These are phyloP conservation scores for Cercophora newfieldiana DNA, from an alignment of 495 filamentous ascomycete genomes.

Conservation along the genomic window DNA sequence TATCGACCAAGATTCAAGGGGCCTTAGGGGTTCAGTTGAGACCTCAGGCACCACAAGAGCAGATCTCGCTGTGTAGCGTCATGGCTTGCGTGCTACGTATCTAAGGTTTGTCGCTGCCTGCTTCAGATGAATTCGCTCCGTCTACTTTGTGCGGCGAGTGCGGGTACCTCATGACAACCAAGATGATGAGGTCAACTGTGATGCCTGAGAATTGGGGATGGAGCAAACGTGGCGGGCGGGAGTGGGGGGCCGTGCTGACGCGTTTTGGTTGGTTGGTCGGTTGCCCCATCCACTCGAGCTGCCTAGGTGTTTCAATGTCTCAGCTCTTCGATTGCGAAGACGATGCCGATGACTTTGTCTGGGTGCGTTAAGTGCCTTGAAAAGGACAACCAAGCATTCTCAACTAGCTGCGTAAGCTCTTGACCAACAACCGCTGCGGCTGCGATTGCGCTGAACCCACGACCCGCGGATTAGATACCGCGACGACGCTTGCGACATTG, in stretches of 20 bases:
- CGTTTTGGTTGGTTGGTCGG: neutral
- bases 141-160: neutral
- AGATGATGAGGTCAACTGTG: neutral
- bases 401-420: neutral
- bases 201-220: neutral
- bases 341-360: neutral
- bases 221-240: constrained; percentile 1
- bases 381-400: constrained; percentile 5
- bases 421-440: neutral
- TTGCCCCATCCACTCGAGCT: neutral
- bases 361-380: neutral
- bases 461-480: neutral
- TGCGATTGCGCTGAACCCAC: neutral
- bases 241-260: neutral
- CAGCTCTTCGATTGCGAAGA: constrained; percentile 3
- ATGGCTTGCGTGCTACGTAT: neutral
- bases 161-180: too few relatives aligned
- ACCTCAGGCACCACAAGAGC: neutral
- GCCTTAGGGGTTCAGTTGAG: neutral
- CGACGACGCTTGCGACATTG: neutral
- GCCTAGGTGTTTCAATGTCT: constrained; percentile 6
- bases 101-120: neutral
- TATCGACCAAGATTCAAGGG: neutral
- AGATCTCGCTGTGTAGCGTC: neutral
- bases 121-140: neutral